These are phyloP conservation scores for Astragalus membranaceus DNA, from an alignment of 306 rosid genomes.

Conservation along the genomic window DNA sequence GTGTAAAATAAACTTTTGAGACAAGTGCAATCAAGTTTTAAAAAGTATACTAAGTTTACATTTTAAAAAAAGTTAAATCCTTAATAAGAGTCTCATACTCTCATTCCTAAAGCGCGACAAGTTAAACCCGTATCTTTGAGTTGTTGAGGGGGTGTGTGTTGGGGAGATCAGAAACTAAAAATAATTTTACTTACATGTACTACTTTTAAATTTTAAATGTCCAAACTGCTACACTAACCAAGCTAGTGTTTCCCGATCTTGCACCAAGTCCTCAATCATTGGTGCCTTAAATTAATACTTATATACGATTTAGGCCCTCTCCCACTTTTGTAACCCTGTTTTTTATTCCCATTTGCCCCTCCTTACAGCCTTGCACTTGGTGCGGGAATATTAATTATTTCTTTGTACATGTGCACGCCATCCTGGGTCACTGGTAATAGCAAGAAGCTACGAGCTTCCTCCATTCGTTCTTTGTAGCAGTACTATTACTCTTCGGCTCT, in stretches of 20 bases:
- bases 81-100: no score
- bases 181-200: neutral
- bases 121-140: neutral
- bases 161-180: conserved; percentile 5
- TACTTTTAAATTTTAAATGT: neutral
- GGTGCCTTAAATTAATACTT: conserved; percentile 6
- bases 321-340: neutral
- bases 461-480: no score
- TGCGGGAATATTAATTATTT: neutral
- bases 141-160: neutral
- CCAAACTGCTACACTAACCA: conserved; percentile 5
- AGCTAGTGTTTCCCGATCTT: conserved; percentile 50
- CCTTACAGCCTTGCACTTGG: conserved; percentile 12
- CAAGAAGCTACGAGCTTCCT: no score
- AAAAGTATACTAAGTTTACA: no score
- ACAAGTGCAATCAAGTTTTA: no score
- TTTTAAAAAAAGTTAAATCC: no score
- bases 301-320: conserved; percentile 1
- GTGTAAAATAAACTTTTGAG: no score
- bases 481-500: no score
- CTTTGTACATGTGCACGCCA: conserved; percentile 37
- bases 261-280: conserved; percentile 47
- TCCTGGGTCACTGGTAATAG: no score
- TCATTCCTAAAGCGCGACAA: neutral
- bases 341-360: no score